Base-by-base conservation (phyloP, 129 eudicot genomes). In the Centaurea solstitialis region DNA sequence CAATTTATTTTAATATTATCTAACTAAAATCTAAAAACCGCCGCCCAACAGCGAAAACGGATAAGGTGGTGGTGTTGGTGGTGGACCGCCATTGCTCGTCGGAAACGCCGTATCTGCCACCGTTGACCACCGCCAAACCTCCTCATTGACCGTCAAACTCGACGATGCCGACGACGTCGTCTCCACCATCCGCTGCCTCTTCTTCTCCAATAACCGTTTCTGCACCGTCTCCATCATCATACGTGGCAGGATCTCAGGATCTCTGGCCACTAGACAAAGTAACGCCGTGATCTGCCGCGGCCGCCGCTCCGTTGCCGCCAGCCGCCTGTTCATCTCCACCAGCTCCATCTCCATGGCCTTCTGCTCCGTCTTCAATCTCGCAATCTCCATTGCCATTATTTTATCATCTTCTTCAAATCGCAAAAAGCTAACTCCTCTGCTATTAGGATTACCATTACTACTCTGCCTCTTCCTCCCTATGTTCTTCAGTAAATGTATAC, bases 231-330 rank as follows among this genome's bases (percentile, higher is more conserved):
- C 89, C 10, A 79, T 45, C 83, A 88, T 77, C 83, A 87, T 85
- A 1, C 88, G 84, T 0, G 97, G 82, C 39, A 89, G 38, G 12
- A 92, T 86, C 35, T 90, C 87, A 8, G 97, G 97, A 33, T 92
- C 92, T 7, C 90, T 82, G 4, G 81, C 91, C 0, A 92, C 87
- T 70, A 87, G 81, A 77, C 78, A 82, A 57, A 90, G 50, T 74
- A 92, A 92, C 22, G 89, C 80, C 92, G 81, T 86, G 84, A 92
- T 92, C 47, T 92, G 97, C 18, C 85, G 86, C 1, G 97, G 97
- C 59, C 94, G 66, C 41, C 80, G 81, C 85, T 92, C 91, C 17
- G 97, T 90, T 9, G 92, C 88, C 82, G 86, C 92, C 0, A 92
- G 62, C 81, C 97, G 81, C 65, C 74, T 86, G 75, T 80, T 89